Base-by-base conservation (phyloP, 495 filamentous ascomycete species). In the Achaetomiella virescens region DNA sequence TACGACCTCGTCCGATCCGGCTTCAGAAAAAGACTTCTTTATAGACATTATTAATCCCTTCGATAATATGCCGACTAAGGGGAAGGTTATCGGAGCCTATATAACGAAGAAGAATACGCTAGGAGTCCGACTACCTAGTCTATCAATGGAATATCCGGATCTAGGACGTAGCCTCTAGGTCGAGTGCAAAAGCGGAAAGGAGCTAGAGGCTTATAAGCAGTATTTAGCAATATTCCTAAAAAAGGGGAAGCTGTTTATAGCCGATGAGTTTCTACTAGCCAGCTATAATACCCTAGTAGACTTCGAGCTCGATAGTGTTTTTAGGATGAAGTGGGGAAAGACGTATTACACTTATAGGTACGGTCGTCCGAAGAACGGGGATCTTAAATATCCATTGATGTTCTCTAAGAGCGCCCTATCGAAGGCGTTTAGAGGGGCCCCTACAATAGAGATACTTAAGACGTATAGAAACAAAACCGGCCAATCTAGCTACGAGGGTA, bases 61-160 rank as follows among this genome's bases (percentile, higher is more conserved):
- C 17, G 25, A 48, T 48, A 48, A 48, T 48, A 48, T 48, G 25
- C 45, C 45, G 24, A 48, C 45, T 7, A 31, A 33, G 27, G 45
- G 21, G 21, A 48, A 48, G 45, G 45, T 48, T 17, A 33, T 48
- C 45, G 45, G 45, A 33, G 10, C 31, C 45, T 17, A 48, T 17
- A 48, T 48, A 17, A 48, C 45, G 27, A 48, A 48, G 45, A 48
- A 48, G 45, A 48, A 33, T 48, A 48, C 45, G 14, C 25, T 48
- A 17, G 25, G 45, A 48, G 45, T 48, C 45, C 45, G 45, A 29
- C 45, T 48, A 25, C 45, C 45, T 12, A 48, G 45, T 29, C 17
- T 48, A 17, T 48, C 25, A 33, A 14, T 12, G 9, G 9, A 48
- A 18, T 48, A 48, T 48, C 45, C 25, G 17, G 24, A 48, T 48